Base-by-base conservation (phyloP, 108 stramenopile genomes). In the Hondaea fermentalgiana region DNA sequence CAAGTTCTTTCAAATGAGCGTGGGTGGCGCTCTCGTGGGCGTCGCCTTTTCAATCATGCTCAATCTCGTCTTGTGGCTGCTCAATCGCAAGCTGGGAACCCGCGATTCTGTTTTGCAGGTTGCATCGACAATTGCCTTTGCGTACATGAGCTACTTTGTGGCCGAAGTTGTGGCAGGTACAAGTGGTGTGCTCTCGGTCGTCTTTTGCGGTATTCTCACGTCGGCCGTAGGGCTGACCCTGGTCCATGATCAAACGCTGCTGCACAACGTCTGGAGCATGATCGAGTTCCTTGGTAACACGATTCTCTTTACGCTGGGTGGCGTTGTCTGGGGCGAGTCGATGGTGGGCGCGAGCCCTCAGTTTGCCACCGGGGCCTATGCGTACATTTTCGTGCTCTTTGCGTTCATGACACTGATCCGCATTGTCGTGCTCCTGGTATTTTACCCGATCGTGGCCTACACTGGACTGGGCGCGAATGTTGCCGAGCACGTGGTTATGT, bases 231-330 rank as follows among this genome's bases (percentile, higher is more conserved):
- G 95, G 21, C 87, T 90, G 57, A 92, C 90, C 5, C 53, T 94
- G 53, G 91, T 88, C 45, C 47, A 96, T 88, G 93, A 97, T 71
- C 64, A 72, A n/a, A 89, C 95, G 14, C 58, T 96, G 57, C 93
- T 97, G 93, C 91, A 95, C 71, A 89, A 93, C 47, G 96, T 97
- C 90, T 95, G 96, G 96, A 76, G 90, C 0, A 44, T 98, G 12
- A 60, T 94, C 49, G 97, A 96, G 88, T 95, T 95, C 83, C 87
- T 96, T 45, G 89, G 96, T 44, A 97, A 98, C 89, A 97, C 98
- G 10, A 64, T 96, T 5, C 89, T 98, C 4, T 98, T 98, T 88
- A 92, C 95, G 51, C 87, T 98, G 23, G 97, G 95, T 44, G 97
- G 97, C 23, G 59, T 94, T 47, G 93, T 96, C 21, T 96, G 95